These are phyloP conservation scores for Colletotrichum sp. DNA, from an alignment of 2,329 filamentous ascomycete species.

Conservation along the genomic window DNA sequence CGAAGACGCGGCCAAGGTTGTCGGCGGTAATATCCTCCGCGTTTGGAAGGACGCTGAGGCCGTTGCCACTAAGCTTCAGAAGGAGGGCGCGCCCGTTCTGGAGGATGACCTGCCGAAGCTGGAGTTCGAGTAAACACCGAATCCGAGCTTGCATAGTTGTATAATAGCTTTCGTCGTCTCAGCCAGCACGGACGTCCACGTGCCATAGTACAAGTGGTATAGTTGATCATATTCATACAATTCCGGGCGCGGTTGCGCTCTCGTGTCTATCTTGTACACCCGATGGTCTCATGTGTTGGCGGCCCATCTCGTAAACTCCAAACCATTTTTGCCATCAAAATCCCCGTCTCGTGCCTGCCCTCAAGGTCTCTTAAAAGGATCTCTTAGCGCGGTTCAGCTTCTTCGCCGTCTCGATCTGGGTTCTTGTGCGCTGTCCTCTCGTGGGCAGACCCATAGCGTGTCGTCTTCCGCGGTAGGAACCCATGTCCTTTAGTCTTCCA, in stretches of 20 bases:
- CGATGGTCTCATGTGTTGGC: background rate
- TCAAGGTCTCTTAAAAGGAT: conserved; percentile 32
- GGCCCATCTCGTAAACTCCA: background rate
- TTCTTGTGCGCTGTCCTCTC: conserved; percentile 86
- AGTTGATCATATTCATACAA: conserved; percentile 20
- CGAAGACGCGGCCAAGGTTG: conserved; percentile 74
- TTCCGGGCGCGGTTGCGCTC: background rate
- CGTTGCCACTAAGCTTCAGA: conserved; percentile 71
- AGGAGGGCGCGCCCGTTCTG: conserved; percentile 54
- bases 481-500: conserved; percentile 84
- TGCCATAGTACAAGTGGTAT: conserved; percentile 9
- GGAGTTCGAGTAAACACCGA: background rate
- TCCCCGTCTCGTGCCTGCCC: background rate
- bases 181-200: background rate
- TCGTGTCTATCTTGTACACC: conserved; percentile 30
- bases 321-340: background rate
- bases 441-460: conserved; percentile 95
- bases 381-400: conserved; percentile 67
- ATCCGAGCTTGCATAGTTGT: background rate
- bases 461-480: conserved; percentile 83
- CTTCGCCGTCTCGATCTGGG: conserved; percentile 67
- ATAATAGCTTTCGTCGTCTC: background rate
- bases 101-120: conserved; percentile 56
- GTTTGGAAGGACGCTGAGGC: conserved; percentile 83
- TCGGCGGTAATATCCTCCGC: conserved; percentile 80